Conservation (phyloP, 176 grass and related monocot genomes). For the Eragrostis curvula region DNA sequence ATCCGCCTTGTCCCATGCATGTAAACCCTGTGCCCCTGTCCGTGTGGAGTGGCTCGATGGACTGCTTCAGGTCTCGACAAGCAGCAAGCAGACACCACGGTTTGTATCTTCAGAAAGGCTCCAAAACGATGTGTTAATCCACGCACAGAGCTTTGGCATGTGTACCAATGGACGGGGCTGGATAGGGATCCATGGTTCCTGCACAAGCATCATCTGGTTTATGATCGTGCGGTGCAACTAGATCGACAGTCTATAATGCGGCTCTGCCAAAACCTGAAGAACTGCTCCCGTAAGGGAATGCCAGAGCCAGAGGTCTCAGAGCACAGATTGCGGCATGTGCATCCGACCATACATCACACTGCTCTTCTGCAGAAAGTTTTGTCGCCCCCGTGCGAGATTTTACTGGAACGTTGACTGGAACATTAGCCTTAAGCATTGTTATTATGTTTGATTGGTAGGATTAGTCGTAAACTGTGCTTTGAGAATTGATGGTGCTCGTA, state of each 20-base stretch:
- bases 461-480: neutral
- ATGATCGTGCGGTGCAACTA: neutral
- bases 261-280: conserved; percentile 31
- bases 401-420: neutral
- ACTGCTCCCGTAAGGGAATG: neutral
- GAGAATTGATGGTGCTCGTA: neutral
- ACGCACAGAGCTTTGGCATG: neutral
- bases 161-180: neutral
- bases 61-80: conserved; percentile 31
- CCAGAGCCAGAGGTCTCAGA: neutral
- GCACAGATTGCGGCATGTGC: neutral
- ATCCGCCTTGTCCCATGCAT: neutral
- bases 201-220: neutral
- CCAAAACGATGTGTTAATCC: conserved; percentile 15
- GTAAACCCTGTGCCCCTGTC: neutral
- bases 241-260: conserved; percentile 45
- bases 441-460: neutral
- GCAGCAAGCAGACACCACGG: conserved; percentile 13
- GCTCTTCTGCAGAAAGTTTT: neutral
- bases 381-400: neutral
- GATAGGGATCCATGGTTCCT: conserved; percentile 13
- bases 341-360: conserved; percentile 10
- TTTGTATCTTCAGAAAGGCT: conserved; percentile 12
- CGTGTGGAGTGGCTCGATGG: neutral
- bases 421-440: neutral